Percentiles rank a stretch among this genome's conserved stretches.
phyloP scores from a whole-genome alignment of 2,329 filamentous ascomycete species.

The Tolypocladium paradoxum region DNA sequence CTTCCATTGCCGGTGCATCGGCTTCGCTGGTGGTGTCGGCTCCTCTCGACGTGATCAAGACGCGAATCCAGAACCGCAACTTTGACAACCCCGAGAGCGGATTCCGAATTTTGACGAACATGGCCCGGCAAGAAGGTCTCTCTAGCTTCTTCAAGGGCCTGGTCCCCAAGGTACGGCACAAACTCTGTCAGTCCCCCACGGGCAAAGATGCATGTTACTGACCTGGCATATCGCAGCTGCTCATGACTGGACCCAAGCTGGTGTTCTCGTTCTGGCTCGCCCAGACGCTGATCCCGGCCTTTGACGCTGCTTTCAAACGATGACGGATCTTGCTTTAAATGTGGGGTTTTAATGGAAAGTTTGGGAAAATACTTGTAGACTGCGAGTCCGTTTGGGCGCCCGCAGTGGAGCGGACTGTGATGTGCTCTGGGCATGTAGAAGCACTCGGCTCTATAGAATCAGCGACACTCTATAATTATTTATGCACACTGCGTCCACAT shows the following conservation, averaged over 20 bases:
- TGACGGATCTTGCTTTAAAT: constrained; percentile 15
- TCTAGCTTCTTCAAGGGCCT: constrained; percentile 95
- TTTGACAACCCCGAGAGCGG: constrained; percentile 96
- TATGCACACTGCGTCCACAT: not conserved
- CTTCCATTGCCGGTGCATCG: constrained; percentile 88
- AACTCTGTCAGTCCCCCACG: not conserved
- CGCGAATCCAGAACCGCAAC: constrained; percentile 94
- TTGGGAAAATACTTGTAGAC: not conserved
- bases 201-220: constrained; percentile 8
- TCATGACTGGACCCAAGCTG: constrained; percentile 98
- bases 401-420: constrained; percentile 3
- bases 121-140: constrained; percentile 83
- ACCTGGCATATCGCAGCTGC: constrained; percentile 40
- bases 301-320: constrained; percentile 44
- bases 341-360: not conserved
- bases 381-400: not conserved
- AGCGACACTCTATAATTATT: not conserved
- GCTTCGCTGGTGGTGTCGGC: constrained; percentile 95
- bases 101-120: constrained; percentile 82
- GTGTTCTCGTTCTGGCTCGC: constrained; percentile 99
- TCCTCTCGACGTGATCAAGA: constrained; percentile 95
- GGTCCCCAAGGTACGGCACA: constrained; percentile 61
- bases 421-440: constrained; percentile 11
- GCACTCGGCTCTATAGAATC: constrained; percentile 10
- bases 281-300: constrained; percentile 92